Percentiles rank a stretch among this genome's conserved stretches.
phyloP scores from a whole-genome alignment of 1,284 basidiomycete genomes.

The Austroboletus novae-zelandiae region DNA sequence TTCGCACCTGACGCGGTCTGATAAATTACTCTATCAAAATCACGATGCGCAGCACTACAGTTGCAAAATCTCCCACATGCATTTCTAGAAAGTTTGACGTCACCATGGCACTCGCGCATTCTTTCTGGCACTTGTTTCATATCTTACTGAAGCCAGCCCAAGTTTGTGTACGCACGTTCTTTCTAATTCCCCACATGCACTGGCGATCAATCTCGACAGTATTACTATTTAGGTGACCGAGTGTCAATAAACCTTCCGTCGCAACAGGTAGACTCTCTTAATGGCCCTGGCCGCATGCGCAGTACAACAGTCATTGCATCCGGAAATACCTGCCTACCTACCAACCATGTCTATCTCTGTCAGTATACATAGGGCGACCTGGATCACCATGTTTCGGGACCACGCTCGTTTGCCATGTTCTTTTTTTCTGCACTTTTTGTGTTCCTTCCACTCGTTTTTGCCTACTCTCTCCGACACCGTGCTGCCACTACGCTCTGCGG shows the following conservation, averaged over 20 bases:
- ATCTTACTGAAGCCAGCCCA: neutral
- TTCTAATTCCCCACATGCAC: neutral
- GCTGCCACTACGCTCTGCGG: constrained; percentile 33
- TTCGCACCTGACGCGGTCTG: too few species aligned
- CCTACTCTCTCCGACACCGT: constrained; percentile 16
- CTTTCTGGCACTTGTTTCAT: neutral
- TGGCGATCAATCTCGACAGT: neutral
- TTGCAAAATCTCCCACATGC: neutral
- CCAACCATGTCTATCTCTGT: neutral
- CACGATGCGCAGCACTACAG: neutral
- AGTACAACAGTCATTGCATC: neutral
- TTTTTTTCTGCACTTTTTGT: constrained; percentile 12
- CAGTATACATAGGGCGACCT: constrained; percentile 11
- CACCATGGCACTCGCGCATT: neutral
- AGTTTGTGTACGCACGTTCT: neutral
- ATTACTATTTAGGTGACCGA: neutral
- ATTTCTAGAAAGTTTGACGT: neutral
- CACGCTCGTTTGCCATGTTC: constrained; percentile 13
- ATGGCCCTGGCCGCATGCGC: neutral
- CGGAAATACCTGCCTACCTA: neutral
- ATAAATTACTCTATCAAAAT: too few species aligned
- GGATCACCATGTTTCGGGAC: neutral
- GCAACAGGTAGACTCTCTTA: neutral
- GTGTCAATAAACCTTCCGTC: neutral
- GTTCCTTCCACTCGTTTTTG: constrained; percentile 21